Percentiles rank a stretch among this genome's conserved stretches.
Evolutionary conservation across 2,329 filamentous ascomycete genomes (phyloP).

Genomic region (Fusarium lyarnte): DNA sequence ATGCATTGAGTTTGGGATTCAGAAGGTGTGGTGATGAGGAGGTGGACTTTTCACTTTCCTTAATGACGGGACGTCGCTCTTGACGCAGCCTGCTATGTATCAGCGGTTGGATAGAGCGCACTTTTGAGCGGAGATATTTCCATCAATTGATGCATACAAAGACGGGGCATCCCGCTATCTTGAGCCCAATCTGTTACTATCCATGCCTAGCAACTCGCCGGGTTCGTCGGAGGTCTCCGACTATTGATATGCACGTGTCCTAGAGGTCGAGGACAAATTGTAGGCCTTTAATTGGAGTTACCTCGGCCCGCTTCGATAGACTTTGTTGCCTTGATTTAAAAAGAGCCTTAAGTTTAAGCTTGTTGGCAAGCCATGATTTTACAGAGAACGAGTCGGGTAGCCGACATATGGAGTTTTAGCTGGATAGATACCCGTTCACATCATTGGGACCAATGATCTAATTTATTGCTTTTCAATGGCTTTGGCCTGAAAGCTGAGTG

Average conservation of each 20-base stretch:
- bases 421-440: slow-evolving; percentile 5
- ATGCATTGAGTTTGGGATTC: slow-evolving; percentile 18
- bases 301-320: background rate
- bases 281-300: background rate
- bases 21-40: slow-evolving; percentile 23
- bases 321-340: background rate
- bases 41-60: slow-evolving; percentile 36
- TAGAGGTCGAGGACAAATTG: background rate
- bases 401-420: slow-evolving; percentile 6
- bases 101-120: slow-evolving; percentile 32
- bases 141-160: slow-evolving; percentile 36
- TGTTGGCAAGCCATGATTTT: slow-evolving; percentile 1
- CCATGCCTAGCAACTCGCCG: background rate
- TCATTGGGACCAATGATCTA: background rate
- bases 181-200: background rate
- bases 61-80: slow-evolving; percentile 23
- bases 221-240: slow-evolving; percentile 3
- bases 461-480: background rate
- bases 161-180: slow-evolving; percentile 31
- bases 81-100: slow-evolving; percentile 22
- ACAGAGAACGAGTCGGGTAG: background rate
- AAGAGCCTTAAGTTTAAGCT: background rate
- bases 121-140: slow-evolving; percentile 35
- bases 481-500: slow-evolving; percentile 1
- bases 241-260: slow-evolving; percentile 10